Conservation (phyloP, 108 stramenopile species). For the Nitzschia inconspicua region DNA sequence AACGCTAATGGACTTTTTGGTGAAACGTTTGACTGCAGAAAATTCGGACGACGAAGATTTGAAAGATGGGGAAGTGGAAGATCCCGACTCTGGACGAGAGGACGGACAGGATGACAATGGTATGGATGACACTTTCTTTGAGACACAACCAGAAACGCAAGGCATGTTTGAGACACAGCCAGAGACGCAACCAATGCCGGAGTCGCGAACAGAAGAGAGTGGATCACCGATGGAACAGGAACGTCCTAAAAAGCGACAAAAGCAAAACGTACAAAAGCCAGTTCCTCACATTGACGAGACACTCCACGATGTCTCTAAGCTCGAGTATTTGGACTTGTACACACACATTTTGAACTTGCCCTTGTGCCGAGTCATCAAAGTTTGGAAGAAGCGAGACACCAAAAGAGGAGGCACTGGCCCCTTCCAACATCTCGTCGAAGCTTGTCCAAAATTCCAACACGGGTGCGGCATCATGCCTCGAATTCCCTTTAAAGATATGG, state of each 20-base stretch:
- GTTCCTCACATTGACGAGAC: slow-evolving; percentile 37
- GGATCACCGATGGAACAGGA: neutral
- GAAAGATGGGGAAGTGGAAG: slow-evolving; percentile 5
- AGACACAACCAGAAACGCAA: slow-evolving; percentile 33
- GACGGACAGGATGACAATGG: slow-evolving; percentile 10
- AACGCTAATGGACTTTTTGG: slow-evolving; percentile 27
- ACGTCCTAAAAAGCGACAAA: neutral
- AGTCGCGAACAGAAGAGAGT: slow-evolving; percentile 2
- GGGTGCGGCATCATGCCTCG: slow-evolving; percentile 7
- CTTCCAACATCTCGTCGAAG: neutral
- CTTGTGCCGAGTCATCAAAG: slow-evolving; percentile 33
- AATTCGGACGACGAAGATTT: slow-evolving; percentile 5
- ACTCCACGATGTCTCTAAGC: slow-evolving; percentile 22
- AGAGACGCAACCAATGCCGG: neutral
- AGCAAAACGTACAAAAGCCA: slow-evolving; percentile 8
- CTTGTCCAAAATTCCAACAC: neutral
- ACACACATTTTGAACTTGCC: slow-evolving; percentile 26
- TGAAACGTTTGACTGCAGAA: slow-evolving; percentile 27
- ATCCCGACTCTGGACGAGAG: slow-evolving; percentile 2
- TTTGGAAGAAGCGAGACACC: slow-evolving; percentile 49
- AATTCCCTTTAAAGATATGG: slow-evolving; percentile 15
- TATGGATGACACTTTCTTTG: slow-evolving; percentile 2
- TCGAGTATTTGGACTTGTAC: slow-evolving; percentile 45
- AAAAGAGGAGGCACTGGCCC: slow-evolving; percentile 21
- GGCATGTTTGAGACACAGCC: neutral